phyloP scores from a whole-genome alignment of 139 green algal species.

The Edaphochlamys debaryana region DNA sequence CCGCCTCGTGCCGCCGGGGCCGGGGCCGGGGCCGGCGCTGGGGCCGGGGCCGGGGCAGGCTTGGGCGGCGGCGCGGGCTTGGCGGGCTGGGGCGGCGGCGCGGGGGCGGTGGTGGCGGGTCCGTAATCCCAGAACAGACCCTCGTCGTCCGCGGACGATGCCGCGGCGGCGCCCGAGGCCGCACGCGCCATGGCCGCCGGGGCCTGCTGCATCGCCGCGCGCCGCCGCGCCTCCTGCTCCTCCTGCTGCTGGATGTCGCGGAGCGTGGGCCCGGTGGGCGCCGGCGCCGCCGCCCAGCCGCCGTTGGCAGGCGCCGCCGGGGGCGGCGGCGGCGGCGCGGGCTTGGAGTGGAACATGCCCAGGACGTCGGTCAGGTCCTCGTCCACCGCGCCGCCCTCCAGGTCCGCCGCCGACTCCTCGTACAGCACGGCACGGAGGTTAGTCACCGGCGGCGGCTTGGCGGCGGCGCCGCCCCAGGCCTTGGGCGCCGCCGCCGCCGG shows the following conservation, averaged over 20 bases:
- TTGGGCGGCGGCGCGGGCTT: not conserved
- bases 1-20: not conserved
- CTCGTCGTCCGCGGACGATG: slow-evolving; percentile 43
- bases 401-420: slow-evolving; percentile 61
- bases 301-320: not conserved
- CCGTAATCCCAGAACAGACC: slow-evolving; percentile 79
- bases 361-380: slow-evolving; percentile 59
- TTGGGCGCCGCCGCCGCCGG: slow-evolving; percentile 7
- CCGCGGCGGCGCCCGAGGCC: not conserved
- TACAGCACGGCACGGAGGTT: slow-evolving; percentile 51
- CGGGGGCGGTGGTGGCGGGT: slow-evolving; percentile 3
- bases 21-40: not conserved
- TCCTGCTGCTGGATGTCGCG: slow-evolving; percentile 50
- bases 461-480: slow-evolving; percentile 47
- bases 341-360: not conserved
- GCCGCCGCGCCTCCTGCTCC: slow-evolving; percentile 7
- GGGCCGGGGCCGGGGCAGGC: not conserved
- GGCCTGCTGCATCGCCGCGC: not conserved
- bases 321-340: not conserved
- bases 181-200: not conserved
- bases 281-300: not conserved
- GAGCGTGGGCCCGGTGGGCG: slow-evolving; percentile 26
- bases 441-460: slow-evolving; percentile 13
- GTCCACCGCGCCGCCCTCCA: slow-evolving; percentile 63
- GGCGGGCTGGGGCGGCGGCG: not conserved